Evolutionary conservation across 225 moss, liverwort and hornwort genomes (phyloP).

Genomic region (Ulota crispa): DNA sequence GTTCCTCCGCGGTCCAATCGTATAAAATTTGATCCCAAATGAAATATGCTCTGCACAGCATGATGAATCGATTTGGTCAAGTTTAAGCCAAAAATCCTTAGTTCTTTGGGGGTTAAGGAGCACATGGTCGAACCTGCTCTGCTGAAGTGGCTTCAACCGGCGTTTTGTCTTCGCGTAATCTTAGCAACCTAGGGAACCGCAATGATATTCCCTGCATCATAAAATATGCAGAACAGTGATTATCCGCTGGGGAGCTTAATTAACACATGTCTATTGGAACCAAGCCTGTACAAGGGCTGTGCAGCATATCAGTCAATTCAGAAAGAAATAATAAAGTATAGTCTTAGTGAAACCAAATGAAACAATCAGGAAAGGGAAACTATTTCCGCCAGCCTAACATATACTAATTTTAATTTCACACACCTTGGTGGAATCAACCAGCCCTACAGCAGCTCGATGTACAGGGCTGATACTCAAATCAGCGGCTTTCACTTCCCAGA

Average conservation of each 20-base stretch:
- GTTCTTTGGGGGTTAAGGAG: background rate
- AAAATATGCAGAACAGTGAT: background rate
- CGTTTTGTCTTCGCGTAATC: slow-evolving; percentile 87
- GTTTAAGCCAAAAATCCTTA: background rate
- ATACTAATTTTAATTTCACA: background rate
- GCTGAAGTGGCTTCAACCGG: slow-evolving; percentile 87
- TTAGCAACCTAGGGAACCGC: slow-evolving; percentile 82
- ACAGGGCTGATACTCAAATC: slow-evolving; percentile 98
- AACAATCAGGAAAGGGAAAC: background rate
- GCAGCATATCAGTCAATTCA: slow-evolving; percentile 1
- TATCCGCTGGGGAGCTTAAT: background rate
- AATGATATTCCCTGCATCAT: slow-evolving; percentile 79
- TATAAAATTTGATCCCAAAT: background rate
- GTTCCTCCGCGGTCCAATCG: background rate
- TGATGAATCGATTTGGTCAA: background rate
- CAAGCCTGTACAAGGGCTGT: background rate
- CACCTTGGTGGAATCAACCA: slow-evolving; percentile 90
- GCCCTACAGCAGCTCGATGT: slow-evolving; percentile 84
- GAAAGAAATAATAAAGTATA: background rate
- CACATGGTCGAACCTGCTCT: slow-evolving; percentile 58
- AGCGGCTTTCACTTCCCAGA: slow-evolving; percentile 99
- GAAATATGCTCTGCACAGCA: background rate
- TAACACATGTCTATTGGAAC: background rate
- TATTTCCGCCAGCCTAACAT: too few relatives aligned
- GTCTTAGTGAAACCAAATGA: background rate